Conservation (phyloP, 2,329 filamentous ascomycete genomes). For the Fusarium scirpi region DNA sequence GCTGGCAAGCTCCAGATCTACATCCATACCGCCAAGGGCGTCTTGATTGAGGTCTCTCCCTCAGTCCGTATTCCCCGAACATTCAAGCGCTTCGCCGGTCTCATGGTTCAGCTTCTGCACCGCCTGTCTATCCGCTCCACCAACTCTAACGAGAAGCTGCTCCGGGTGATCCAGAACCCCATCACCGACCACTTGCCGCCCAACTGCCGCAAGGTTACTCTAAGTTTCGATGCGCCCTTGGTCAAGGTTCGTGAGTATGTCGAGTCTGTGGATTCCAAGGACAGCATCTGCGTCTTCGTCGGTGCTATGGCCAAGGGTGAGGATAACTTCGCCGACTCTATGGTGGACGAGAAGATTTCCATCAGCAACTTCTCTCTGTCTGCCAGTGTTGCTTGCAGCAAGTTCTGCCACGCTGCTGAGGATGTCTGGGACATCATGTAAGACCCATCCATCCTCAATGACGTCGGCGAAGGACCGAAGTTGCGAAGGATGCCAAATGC, state of each 20-base stretch:
- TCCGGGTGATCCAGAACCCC: constrained; percentile 97
- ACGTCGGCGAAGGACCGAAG: constrained; percentile 31
- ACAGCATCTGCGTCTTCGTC: constrained; percentile 97
- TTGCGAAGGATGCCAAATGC: constrained; percentile 43
- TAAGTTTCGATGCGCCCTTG: constrained; percentile 92
- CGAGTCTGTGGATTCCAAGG: constrained; percentile 78
- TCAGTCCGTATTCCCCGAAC: constrained; percentile 97
- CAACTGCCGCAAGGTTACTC: constrained; percentile 96
- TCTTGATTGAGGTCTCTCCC: constrained; percentile 98
- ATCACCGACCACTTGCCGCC: constrained; percentile 97
- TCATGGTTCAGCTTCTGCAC: constrained; percentile 98
- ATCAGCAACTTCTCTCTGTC: constrained; percentile 99
- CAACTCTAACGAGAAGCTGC: constrained; percentile 95
- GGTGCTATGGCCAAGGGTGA: constrained; percentile 98
- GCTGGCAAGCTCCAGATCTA: constrained; percentile 97
- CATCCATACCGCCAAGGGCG: constrained; percentile 97
- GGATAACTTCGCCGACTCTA: constrained; percentile 93
- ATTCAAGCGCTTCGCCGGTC: constrained; percentile 97
- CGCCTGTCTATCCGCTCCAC: constrained; percentile 95
- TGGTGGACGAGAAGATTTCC: constrained; percentile 96
- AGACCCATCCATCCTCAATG: constrained; percentile 39
- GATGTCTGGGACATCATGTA: constrained; percentile 96
- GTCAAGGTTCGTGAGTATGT: constrained; percentile 92
- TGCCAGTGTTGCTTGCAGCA: constrained; percentile 98
- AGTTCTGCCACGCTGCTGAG: constrained; percentile 98